Conservation (phyloP, 176 grass and related monocot species). For the Eremochloa ophiuroides region DNA sequence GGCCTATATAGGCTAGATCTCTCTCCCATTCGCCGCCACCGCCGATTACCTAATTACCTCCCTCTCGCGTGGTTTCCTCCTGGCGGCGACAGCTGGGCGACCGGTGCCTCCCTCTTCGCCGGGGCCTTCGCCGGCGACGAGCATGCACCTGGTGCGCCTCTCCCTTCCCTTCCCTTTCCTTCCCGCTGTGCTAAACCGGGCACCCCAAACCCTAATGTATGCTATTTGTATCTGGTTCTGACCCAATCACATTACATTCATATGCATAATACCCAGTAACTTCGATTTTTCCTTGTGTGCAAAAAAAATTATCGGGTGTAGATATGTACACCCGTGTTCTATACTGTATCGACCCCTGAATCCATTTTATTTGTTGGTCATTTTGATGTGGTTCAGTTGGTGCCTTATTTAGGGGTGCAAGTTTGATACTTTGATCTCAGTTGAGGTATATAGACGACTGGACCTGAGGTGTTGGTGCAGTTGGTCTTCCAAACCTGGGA, state of each 20-base stretch:
- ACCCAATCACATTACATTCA: not conserved
- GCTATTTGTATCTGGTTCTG: not conserved
- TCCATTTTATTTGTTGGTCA: not conserved
- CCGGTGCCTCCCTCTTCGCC: not conserved
- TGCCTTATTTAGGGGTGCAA: not conserved
- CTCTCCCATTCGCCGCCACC: not conserved
- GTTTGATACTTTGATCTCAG: not conserved
- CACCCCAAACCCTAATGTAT: not conserved
- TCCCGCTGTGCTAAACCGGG: not conserved
- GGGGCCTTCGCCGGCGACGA: not conserved
- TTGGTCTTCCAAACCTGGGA: not conserved
- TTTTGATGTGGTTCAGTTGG: not conserved
- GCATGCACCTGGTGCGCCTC: not conserved
- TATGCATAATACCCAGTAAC: not conserved
- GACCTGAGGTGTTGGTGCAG: not conserved
- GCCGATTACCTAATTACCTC: not conserved
- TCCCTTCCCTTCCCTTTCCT: not conserved
- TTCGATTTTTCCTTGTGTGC: not conserved
- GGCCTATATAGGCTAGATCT: not conserved
- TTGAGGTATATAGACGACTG: not conserved
- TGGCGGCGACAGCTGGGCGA: not conserved
- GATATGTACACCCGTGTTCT: not conserved
- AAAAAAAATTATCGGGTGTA: not conserved
- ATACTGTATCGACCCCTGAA: not conserved
- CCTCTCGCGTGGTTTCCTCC: not conserved